These are phyloP conservation scores for Acanthamoeba castellanii DNA, from an alignment of 208 protist genomes.

Conservation along the genomic window DNA sequence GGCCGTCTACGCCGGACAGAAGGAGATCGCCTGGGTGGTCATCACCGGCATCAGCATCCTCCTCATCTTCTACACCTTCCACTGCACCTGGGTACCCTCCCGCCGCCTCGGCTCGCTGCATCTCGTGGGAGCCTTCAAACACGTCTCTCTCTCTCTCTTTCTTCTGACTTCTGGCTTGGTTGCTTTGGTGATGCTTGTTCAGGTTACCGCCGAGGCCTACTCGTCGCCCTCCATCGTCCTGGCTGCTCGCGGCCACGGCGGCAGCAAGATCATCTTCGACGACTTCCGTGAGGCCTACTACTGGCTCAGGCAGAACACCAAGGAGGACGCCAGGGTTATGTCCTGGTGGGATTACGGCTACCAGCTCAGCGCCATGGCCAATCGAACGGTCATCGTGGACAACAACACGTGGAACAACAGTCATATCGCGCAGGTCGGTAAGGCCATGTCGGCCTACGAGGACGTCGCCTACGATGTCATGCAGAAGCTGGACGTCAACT, in stretches of 20 bases:
- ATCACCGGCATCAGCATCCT: constrained; percentile 85
- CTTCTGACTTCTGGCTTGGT: neutral
- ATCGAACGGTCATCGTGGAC: constrained; percentile 97
- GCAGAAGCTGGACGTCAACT: constrained; percentile 96
- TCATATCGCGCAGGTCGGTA: constrained; percentile 98
- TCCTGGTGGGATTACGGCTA: constrained; percentile 99
- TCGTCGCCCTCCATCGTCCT: constrained; percentile 93
- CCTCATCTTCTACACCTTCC: constrained; percentile 90
- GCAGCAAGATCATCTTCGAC: constrained; percentile 92
- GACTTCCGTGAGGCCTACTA: constrained; percentile 98
- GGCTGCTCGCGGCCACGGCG: constrained; percentile 84
- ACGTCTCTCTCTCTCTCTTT: neutral
- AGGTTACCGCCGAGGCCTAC: constrained; percentile 92
- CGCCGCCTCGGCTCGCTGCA: neutral
- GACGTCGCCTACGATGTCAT: constrained; percentile 94
- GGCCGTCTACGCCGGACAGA: constrained; percentile 31
- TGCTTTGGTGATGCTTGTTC: neutral
- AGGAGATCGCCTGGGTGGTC: constrained; percentile 79
- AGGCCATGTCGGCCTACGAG: constrained; percentile 93
- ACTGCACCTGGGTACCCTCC: constrained; percentile 90
- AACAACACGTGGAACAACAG: constrained; percentile 99
- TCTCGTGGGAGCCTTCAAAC: neutral
- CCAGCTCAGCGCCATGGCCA: constrained; percentile 97
- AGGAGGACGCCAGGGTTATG: constrained; percentile 95
- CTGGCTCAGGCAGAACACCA: constrained; percentile 97